Percentiles rank a stretch among this genome's conserved stretches.
Conservation (phyloP, 768 basidiomycete genomes). For the Trametes punicea region DNA sequence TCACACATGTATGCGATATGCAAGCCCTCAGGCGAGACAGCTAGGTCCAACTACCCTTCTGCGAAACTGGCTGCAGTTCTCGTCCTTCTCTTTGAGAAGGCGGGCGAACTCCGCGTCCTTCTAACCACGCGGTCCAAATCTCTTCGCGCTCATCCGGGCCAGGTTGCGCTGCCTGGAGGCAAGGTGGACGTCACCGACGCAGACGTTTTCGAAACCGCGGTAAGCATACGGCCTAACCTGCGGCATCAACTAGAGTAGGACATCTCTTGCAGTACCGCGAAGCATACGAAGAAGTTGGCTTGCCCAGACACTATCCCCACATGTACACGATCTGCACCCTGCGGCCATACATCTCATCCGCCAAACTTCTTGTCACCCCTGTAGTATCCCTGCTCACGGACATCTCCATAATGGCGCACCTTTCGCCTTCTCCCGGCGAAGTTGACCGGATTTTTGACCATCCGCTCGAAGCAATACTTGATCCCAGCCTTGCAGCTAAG, state of each 20-base stretch:
- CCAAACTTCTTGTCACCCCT: slow-evolving; percentile 71
- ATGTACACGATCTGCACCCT: slow-evolving; percentile 60
- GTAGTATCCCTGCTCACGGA: slow-evolving; percentile 70
- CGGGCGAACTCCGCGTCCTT: slow-evolving; percentile 65
- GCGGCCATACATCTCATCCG: slow-evolving; percentile 66
- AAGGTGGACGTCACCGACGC: slow-evolving; percentile 66
- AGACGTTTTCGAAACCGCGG: slow-evolving; percentile 68
- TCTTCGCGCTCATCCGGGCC: slow-evolving; percentile 72
- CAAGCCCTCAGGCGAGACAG: background rate
- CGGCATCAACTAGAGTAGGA: background rate
- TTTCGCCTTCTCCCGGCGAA: slow-evolving; percentile 60
- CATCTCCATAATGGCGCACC: slow-evolving; percentile 43
- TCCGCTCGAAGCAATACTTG: slow-evolving; percentile 68
- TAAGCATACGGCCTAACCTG: slow-evolving; percentile 37
- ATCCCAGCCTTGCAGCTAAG: slow-evolving; percentile 49
- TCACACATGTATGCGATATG: background rate
- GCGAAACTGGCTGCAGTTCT: slow-evolving; percentile 71
- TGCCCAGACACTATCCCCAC: slow-evolving; percentile 54
- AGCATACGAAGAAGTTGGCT: slow-evolving; percentile 79
- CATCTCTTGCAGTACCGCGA: slow-evolving; percentile 61
- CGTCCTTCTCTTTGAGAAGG: slow-evolving; percentile 73
- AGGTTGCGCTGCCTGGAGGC: slow-evolving; percentile 83
- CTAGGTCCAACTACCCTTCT: slow-evolving; percentile 34
- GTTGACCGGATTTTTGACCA: slow-evolving; percentile 81
- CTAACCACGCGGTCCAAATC: slow-evolving; percentile 82